Conservation (phyloP, 305 asterid genomes). For the Fraxinus platypoda region DNA sequence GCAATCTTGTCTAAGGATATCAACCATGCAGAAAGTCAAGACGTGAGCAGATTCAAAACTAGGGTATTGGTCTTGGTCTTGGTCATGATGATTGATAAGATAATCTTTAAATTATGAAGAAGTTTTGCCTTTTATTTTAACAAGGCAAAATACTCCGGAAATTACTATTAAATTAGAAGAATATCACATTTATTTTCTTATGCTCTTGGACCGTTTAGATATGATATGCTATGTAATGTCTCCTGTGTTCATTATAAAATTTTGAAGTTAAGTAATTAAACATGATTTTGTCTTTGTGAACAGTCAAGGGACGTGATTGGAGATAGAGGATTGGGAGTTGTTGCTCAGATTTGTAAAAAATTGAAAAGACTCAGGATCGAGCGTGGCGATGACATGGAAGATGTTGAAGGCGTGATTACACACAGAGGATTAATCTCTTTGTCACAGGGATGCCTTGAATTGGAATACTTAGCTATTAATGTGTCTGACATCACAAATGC, state of each 20-base stretch:
- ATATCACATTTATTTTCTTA: not conserved
- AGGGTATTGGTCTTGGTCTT: no score
- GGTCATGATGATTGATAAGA: no score
- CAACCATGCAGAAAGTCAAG: no score
- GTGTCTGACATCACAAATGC: slow-evolving; percentile 83
- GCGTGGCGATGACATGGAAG: slow-evolving; percentile 89
- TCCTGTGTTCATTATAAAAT: not conserved
- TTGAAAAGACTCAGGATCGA: slow-evolving; percentile 82
- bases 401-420: slow-evolving; percentile 50
- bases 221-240: not conserved
- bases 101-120: no score
- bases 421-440: slow-evolving; percentile 76
- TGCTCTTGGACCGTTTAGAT: not conserved
- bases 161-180: not conserved
- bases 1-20: no score
- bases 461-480: slow-evolving; percentile 75
- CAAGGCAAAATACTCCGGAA: not conserved
- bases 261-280: not conserved
- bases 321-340: slow-evolving; percentile 79
- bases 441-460: slow-evolving; percentile 70
- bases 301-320: slow-evolving; percentile 89
- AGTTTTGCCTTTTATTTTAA: no score
- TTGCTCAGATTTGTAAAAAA: slow-evolving; percentile 63
- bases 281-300: not conserved
- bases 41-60: no score